These are phyloP conservation scores for Pyrus communis DNA, from an alignment of 306 rosid species.

Conservation along the genomic window DNA sequence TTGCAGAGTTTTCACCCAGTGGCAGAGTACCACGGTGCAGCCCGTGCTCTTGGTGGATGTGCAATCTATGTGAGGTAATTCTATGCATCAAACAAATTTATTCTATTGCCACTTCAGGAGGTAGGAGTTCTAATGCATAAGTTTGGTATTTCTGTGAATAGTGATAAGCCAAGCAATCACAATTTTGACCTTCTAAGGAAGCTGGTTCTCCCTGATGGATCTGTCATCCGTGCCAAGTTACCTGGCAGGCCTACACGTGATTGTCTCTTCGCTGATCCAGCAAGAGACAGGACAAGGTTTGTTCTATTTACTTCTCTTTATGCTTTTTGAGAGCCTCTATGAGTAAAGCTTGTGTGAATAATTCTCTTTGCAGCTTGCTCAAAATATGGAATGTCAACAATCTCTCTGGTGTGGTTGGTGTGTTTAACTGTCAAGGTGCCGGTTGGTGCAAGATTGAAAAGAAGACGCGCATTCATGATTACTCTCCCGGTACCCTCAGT, in stretches of 20 bases:
- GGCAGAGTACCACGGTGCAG: slow-evolving; percentile 93
- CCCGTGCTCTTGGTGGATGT: slow-evolving; percentile 93
- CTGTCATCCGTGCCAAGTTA: slow-evolving; percentile 80
- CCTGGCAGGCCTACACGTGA: slow-evolving; percentile 95
- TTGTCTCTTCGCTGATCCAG: slow-evolving; percentile 79
- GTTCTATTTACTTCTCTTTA: background rate
- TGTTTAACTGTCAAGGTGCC: slow-evolving; percentile 97
- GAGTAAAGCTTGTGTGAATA: background rate
- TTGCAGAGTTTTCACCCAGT: slow-evolving; percentile 81
- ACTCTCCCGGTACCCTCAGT: slow-evolving; percentile 67
- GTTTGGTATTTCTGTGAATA: slow-evolving; percentile 5
- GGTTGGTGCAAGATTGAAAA: slow-evolving; percentile 89
- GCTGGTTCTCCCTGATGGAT: slow-evolving; percentile 91
- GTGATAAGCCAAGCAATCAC: slow-evolving; percentile 93
- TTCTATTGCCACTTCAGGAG: background rate
- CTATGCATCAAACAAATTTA: background rate
- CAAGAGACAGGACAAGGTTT: slow-evolving; percentile 83
- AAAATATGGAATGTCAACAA: slow-evolving; percentile 94
- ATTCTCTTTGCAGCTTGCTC: slow-evolving; percentile 61
- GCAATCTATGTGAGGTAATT: slow-evolving; percentile 87
- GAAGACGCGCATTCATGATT: slow-evolving; percentile 73
- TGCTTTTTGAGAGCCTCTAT: background rate
- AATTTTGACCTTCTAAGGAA: slow-evolving; percentile 86
- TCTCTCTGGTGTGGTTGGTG: slow-evolving; percentile 87
- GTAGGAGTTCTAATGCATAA: background rate